Percentiles rank a stretch among this genome's conserved stretches.
phyloP scores from a whole-genome alignment of 352 stramenopile species.

The Phytophthora uliginosa region DNA sequence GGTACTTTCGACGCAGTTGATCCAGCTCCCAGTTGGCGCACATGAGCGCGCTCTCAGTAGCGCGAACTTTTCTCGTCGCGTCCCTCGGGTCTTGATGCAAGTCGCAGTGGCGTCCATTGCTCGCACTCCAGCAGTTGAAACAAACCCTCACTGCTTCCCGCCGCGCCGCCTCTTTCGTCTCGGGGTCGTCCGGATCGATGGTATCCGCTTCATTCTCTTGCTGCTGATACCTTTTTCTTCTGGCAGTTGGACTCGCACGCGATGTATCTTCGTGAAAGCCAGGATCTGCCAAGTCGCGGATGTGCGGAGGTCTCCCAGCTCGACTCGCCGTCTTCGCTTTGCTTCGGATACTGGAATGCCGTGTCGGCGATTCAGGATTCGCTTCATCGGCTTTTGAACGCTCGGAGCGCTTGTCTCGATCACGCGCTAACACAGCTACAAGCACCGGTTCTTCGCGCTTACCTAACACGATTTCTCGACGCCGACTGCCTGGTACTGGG shows the following conservation, averaged over 20 bases:
- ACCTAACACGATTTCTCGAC: slow-evolving; percentile 72
- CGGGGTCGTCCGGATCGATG: slow-evolving; percentile 8
- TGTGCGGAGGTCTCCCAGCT: slow-evolving; percentile 53
- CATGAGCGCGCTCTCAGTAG: slow-evolving; percentile 87
- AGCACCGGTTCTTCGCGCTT: slow-evolving; percentile 70
- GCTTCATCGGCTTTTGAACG: slow-evolving; percentile 7
- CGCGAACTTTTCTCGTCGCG: slow-evolving; percentile 52
- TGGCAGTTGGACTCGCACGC: slow-evolving; percentile 4
- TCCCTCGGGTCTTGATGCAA: slow-evolving; percentile 60
- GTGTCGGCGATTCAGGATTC: slow-evolving; percentile 10
- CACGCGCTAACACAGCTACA: slow-evolving; percentile 60
- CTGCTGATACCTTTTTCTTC: slow-evolving; percentile 7
- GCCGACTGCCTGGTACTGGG: slow-evolving; percentile 6
- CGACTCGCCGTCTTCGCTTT: slow-evolving; percentile 30
- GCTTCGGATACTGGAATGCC: slow-evolving; percentile 15
- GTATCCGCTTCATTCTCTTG: slow-evolving; percentile 17
- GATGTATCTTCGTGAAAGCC: slow-evolving; percentile 65
- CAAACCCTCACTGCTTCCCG: slow-evolving; percentile 56
- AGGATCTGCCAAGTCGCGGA: slow-evolving; percentile 80
- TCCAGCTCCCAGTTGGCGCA: slow-evolving; percentile 95
- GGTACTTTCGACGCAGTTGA: slow-evolving; percentile 87
- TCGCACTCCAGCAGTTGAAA: slow-evolving; percentile 96
- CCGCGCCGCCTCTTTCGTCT: slow-evolving; percentile 23
- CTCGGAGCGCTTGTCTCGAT: slow-evolving; percentile 24
- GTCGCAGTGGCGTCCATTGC: slow-evolving; percentile 86